A percentile compares a stretch with the other conserved stretches of the same genome.
These are phyloP conservation scores for Russula ochroleuca DNA, from an alignment of 768 basidiomycete species.

Conservation along the genomic window DNA sequence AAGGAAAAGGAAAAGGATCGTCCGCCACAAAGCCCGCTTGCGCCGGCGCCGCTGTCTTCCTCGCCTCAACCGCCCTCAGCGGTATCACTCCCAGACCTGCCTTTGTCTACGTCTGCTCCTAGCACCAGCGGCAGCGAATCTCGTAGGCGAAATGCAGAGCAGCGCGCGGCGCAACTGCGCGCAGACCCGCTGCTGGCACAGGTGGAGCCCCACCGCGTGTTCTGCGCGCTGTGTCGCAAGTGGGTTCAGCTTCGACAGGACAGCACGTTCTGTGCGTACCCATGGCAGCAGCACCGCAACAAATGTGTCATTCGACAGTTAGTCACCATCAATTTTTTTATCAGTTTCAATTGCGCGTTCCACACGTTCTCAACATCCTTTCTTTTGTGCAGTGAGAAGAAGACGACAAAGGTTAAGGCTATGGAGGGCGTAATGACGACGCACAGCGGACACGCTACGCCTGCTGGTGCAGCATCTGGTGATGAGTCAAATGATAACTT, in stretches of 20 bases:
- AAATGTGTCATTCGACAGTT: slow-evolving; percentile 74
- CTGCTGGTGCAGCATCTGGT: slow-evolving; percentile 3
- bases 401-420: slow-evolving; percentile 22
- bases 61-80: slow-evolving; percentile 6
- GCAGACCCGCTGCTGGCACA: slow-evolving; percentile 60
- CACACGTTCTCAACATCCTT: slow-evolving; percentile 6
- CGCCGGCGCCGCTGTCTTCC: not conserved
- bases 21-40: not conserved
- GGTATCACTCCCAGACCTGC: not conserved
- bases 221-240: slow-evolving; percentile 70
- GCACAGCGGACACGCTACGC: slow-evolving; percentile 12
- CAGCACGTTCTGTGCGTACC: slow-evolving; percentile 73
- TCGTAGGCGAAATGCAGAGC: slow-evolving; percentile 71
- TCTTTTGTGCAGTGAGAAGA: slow-evolving; percentile 29
- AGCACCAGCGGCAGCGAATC: slow-evolving; percentile 45
- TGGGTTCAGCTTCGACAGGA: slow-evolving; percentile 83
- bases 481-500: slow-evolving; percentile 26
- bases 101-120: slow-evolving; percentile 8
- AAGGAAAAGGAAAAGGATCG: slow-evolving; percentile 25
- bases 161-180: slow-evolving; percentile 66
- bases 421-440: slow-evolving; percentile 15
- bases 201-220: slow-evolving; percentile 63
- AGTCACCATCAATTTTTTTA: slow-evolving; percentile 32
- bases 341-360: not conserved
- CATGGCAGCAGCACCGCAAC: slow-evolving; percentile 72